A percentile compares a stretch with the other conserved stretches of the same genome.
Conservation (phyloP, 805 yeast species). For the Starmerella vaccinii region DNA sequence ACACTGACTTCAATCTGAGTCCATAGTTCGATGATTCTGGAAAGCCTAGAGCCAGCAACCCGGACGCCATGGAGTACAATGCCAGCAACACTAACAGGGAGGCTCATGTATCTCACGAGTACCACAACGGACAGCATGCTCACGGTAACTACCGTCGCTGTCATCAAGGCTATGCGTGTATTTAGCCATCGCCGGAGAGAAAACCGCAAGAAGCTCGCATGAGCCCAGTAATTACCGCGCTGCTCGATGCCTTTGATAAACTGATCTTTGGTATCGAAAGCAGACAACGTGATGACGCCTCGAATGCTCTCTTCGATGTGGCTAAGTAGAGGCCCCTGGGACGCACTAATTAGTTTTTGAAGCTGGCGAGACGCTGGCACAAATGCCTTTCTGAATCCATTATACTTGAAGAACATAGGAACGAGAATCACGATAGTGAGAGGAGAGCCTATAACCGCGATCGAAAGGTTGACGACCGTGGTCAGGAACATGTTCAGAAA, state of each 20-base stretch:
- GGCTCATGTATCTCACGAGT: constrained; percentile 43
- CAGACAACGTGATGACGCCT: constrained; percentile 62
- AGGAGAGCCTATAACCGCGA: constrained; percentile 66
- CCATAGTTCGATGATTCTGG: constrained; percentile 85
- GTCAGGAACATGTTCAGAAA: constrained; percentile 30
- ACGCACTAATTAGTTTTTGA: constrained; percentile 51
- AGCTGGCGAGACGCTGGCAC: constrained; percentile 57
- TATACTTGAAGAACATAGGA: constrained; percentile 51
- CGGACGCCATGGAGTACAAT: constrained; percentile 76
- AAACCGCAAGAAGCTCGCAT: constrained; percentile 54
- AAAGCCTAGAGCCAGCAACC: constrained; percentile 71
- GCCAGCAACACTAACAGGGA: constrained; percentile 85
- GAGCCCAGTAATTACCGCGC: constrained; percentile 28
- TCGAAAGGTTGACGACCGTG: constrained; percentile 39
- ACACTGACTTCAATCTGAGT: constrained; percentile 86
- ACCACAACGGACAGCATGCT: constrained; percentile 65
- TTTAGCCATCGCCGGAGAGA: constrained; percentile 47
- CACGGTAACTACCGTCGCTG: constrained; percentile 67
- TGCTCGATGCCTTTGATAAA: constrained; percentile 40
- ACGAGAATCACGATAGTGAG: constrained; percentile 57
- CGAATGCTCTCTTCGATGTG: constrained; percentile 63
- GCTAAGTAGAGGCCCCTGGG: constrained; percentile 62
- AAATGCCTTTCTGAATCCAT: constrained; percentile 53
- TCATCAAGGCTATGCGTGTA: constrained; percentile 83
- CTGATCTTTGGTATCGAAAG: constrained; percentile 48